Evolutionary conservation across 352 stramenopile genomes (phyloP), one percentile per base, ranked within the genome.

Genomic region (Aphanomyces stellatus): DNA sequence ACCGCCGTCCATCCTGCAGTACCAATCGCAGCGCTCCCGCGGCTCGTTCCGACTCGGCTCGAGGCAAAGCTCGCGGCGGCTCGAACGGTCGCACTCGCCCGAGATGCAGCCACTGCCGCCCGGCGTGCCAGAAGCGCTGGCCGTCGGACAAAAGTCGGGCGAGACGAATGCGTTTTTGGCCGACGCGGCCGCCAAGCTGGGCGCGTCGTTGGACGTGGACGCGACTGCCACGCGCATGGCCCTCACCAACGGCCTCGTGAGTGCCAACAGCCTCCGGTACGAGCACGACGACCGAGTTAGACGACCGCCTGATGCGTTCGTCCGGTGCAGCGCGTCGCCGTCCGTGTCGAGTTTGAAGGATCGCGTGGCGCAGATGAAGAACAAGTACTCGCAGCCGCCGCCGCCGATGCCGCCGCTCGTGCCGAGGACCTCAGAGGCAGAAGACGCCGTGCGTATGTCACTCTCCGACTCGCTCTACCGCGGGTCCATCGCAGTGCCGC

Each of bases 81-180:
- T 77, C 11, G 72, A 69, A 5, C 69, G 73, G 24, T 57, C 73
- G 1, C 76, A 88, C n/a, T 79, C 72, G 10, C 51, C 28, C 2
- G 68, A 82, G 37, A 62, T 85, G 27, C 51, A 64, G 0, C 19
- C 31, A 19, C 76, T 71, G 27, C 81, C 75, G 2, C 61, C 76
- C 17, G 85, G 81, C 10, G 77, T 85, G 3, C 74, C 79, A 19
- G 71, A 57, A 22, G 49, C 30, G 11, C 19, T 82, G 1, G 80
- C 83, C 15, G 72, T 92, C 2, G 75, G 82, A 22, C 76, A 92
- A 62, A 88, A 81, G 57, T 91, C 84, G 3, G 81, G 81, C 1
- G 82, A 90, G 42, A 93, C 84, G 0, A 81, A 79, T 22, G 73
- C 91, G 51, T 95, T 95, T 49, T 67, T 95, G 27, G 81, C 82